Evolutionary conservation across 345 rosid genomes (phyloP).

Genomic region (Citrus hindsii): DNA sequence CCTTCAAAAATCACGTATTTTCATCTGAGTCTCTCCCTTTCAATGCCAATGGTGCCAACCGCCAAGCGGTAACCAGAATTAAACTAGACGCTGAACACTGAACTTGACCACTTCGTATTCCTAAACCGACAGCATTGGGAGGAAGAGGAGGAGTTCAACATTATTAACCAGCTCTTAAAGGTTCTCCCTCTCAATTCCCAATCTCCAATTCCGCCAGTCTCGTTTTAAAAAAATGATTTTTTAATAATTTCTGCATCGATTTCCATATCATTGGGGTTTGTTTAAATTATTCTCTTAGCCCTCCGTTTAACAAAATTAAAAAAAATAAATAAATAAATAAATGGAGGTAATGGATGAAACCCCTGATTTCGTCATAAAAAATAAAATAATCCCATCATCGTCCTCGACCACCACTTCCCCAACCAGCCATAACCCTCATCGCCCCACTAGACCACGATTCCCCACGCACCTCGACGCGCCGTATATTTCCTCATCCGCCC

Average conservation of each 20-base stretch:
- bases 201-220: too few species aligned
- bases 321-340: neutral
- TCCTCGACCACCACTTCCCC: slow-evolving; percentile 8
- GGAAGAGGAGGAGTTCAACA: too few species aligned
- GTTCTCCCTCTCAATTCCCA: too few species aligned
- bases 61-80: too few species aligned
- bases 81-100: too few species aligned
- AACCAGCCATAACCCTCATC: neutral
- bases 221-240: too few species aligned
- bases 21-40: too few species aligned
- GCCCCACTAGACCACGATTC: neutral
- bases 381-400: slow-evolving; percentile 1
- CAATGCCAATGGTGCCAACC: too few species aligned
- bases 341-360: slow-evolving; percentile 10
- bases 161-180: too few species aligned
- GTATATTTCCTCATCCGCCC: slow-evolving; percentile 31
- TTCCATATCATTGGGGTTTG: neutral
- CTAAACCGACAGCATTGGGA: too few species aligned
- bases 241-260: neutral
- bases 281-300: neutral
- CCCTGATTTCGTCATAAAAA: neutral
- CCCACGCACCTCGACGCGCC: slow-evolving; percentile 26
- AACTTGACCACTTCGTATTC: too few species aligned
- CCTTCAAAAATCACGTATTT: too few species aligned
- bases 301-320: neutral